Conservation (phyloP, 306 rosid genomes). For the Lathyrus aphaca region DNA sequence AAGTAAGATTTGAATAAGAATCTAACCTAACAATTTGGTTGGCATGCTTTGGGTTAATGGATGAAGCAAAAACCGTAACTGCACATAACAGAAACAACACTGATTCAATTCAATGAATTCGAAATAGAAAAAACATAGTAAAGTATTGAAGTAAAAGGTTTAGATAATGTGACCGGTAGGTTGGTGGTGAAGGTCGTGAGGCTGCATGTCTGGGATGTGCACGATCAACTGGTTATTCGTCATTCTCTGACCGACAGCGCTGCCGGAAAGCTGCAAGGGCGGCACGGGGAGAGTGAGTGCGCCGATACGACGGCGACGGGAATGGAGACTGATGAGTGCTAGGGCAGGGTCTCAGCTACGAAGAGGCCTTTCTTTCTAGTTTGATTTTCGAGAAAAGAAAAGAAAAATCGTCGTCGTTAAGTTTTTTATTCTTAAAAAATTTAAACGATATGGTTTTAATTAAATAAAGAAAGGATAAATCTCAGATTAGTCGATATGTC, state of each 20-base stretch:
- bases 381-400: no score
- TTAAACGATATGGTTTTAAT: no score
- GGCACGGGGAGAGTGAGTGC: no score
- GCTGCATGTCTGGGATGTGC: conserved; percentile 67
- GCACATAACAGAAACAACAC: conserved; percentile 24
- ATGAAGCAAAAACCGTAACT: conserved; percentile 66
- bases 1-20: conserved; percentile 2
- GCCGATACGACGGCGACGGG: no score
- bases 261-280: background rate
- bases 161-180: conserved; percentile 58
- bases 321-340: no score
- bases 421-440: no score
- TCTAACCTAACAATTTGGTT: conserved; percentile 74
- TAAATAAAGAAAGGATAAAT: no score
- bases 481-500: no score
- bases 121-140: background rate
- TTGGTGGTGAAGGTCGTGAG: conserved; percentile 60
- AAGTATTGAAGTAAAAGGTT: background rate
- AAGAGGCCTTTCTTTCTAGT: no score
- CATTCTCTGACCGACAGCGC: background rate
- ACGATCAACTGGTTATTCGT: conserved; percentile 42
- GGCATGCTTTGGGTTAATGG: conserved; percentile 67
- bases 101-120: conserved; percentile 2
- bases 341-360: no score
- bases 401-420: no score